These are phyloP conservation scores for Picocystis sp. DNA, from an alignment of 163 green algal species.

Conservation along the genomic window DNA sequence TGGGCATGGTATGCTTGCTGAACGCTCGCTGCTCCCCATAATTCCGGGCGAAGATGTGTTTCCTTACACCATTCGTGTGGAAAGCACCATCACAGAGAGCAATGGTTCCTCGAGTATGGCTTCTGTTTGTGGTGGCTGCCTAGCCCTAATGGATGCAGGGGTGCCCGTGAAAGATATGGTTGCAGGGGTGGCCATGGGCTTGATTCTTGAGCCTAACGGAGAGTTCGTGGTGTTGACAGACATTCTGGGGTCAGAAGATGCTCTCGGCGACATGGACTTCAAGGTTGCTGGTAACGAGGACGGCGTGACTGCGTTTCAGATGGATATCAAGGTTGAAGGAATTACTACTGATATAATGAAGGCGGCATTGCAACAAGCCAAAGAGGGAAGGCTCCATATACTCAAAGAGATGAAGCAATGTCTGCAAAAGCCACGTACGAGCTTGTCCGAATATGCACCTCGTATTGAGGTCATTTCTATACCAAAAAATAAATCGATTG, in stretches of 20 bases:
- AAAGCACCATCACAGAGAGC: slow-evolving; percentile 85
- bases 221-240: slow-evolving; percentile 67
- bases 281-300: slow-evolving; percentile 74
- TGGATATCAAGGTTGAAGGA: slow-evolving; percentile 90
- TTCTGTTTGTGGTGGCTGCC: slow-evolving; percentile 83
- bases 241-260: slow-evolving; percentile 89
- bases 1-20: slow-evolving; percentile 82
- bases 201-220: slow-evolving; percentile 65
- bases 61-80: slow-evolving; percentile 65
- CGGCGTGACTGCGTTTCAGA: slow-evolving; percentile 86
- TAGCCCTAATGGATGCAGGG: slow-evolving; percentile 78
- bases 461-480: slow-evolving; percentile 26
- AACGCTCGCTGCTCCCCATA: slow-evolving; percentile 64
- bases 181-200: slow-evolving; percentile 91
- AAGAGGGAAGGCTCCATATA: slow-evolving; percentile 49
- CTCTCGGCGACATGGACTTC: slow-evolving; percentile 97
- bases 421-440: slow-evolving; percentile 16
- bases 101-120: slow-evolving; percentile 90
- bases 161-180: slow-evolving; percentile 56
- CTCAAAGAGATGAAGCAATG: slow-evolving; percentile 60
- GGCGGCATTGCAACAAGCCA: slow-evolving; percentile 51
- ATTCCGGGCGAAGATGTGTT: slow-evolving; percentile 48
- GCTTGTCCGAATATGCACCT: slow-evolving; percentile 40
- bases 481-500: slow-evolving; percentile 2
- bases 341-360: slow-evolving; percentile 83